Conservation (phyloP, 305 asterid species). For the Striga hermonthica region DNA sequence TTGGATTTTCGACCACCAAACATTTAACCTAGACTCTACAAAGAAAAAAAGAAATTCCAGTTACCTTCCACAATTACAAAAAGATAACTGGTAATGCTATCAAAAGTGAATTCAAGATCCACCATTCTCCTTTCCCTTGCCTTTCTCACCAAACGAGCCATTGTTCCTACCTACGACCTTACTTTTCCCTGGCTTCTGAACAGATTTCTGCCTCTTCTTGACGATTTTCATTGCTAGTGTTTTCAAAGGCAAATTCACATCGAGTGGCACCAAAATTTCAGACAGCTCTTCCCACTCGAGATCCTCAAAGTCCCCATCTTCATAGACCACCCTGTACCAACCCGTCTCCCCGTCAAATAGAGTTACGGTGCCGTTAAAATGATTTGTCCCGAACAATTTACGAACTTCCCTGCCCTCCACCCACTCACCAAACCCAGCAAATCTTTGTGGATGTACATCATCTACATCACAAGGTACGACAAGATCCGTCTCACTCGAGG, state of each 20-base stretch:
- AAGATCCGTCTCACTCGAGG: constrained; percentile 27
- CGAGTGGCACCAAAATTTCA: constrained; percentile 53
- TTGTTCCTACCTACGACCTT: constrained; percentile 26
- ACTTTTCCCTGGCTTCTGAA: constrained; percentile 31
- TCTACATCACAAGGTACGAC: constrained; percentile 26
- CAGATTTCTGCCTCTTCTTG: constrained; percentile 44
- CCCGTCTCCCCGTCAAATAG: constrained; percentile 48
- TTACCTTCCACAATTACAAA: not conserved
- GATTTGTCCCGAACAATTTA: constrained; percentile 43
- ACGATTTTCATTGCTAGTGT: constrained; percentile 46
- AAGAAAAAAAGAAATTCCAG: not conserved
- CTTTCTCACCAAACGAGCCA: constrained; percentile 13
- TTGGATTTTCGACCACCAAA: constrained; percentile 4
- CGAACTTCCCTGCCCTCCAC: constrained; percentile 58
- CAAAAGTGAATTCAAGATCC: not conserved
- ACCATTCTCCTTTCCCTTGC: constrained; percentile 27
- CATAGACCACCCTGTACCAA: constrained; percentile 65
- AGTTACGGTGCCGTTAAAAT: constrained; percentile 45
- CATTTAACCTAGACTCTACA: not conserved
- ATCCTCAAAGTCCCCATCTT: constrained; percentile 73
- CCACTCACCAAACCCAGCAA: constrained; percentile 54
- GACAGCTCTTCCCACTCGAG: constrained; percentile 60
- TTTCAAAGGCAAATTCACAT: constrained; percentile 50
- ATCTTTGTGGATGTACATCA: constrained; percentile 26
- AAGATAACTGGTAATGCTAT: not conserved